phyloP scores from a whole-genome alignment of 331 rosid species.

The Cucumis variabilis region DNA sequence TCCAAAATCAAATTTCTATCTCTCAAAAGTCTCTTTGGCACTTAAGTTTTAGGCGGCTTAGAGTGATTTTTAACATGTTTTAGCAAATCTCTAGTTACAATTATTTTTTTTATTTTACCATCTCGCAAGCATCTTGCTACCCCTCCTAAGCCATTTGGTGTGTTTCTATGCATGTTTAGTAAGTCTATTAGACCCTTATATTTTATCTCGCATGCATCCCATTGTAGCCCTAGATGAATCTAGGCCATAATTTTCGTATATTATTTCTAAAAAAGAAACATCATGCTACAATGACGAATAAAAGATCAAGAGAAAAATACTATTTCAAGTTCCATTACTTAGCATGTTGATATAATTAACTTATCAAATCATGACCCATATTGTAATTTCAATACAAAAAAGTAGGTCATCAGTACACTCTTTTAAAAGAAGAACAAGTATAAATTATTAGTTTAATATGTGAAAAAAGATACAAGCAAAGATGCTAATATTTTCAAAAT shows the following conservation, averaged over 20 bases:
- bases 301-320: neutral
- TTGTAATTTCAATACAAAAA: neutral
- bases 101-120: too few relatives aligned
- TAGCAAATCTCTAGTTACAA: too few relatives aligned
- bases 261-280: neutral
- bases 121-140: too few relatives aligned
- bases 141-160: too few relatives aligned
- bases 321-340: neutral
- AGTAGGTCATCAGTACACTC: neutral
- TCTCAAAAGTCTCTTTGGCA: too few relatives aligned
- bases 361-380: neutral
- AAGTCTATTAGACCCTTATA: too few relatives aligned
- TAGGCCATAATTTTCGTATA: neutral
- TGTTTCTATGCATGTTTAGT: too few relatives aligned
- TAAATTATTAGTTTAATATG: neutral
- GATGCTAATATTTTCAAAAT: conserved; percentile 2
- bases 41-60: too few relatives aligned
- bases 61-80: too few relatives aligned
- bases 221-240: neutral
- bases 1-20: too few relatives aligned
- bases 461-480: neutral
- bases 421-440: neutral
- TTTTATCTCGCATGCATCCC: too few relatives aligned
- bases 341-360: too few relatives aligned
- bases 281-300: neutral